Conservation (phyloP, 2,329 filamentous ascomycete species). For the Coniochaeta sp. region DNA sequence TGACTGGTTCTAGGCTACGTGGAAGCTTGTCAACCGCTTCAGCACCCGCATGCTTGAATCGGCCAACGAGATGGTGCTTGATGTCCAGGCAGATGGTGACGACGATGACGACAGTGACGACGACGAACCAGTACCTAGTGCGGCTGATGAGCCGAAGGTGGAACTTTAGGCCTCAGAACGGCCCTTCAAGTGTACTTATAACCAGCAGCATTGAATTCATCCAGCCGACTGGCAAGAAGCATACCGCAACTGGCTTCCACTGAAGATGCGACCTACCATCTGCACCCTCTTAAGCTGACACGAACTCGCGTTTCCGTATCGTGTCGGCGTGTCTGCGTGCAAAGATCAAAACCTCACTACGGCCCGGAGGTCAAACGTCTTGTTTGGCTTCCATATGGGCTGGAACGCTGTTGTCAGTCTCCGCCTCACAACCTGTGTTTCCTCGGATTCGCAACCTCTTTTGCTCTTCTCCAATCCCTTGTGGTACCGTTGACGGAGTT, state of each 20-base stretch:
- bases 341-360: constrained; percentile 56
- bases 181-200: not conserved
- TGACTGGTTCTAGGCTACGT: constrained; percentile 54
- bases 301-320: constrained; percentile 65
- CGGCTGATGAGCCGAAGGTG: constrained; percentile 16
- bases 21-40: constrained; percentile 71
- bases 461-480: constrained; percentile 18
- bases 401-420: constrained; percentile 22
- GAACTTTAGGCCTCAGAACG: constrained; percentile 12
- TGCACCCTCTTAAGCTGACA: constrained; percentile 99
- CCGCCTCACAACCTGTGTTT: constrained; percentile 10
- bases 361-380: constrained; percentile 43
- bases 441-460: constrained; percentile 16
- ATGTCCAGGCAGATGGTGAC: constrained; percentile 60
- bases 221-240: not conserved
- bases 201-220: not conserved
- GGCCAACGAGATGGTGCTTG: constrained; percentile 73
- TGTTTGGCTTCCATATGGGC: constrained; percentile 28
- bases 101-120: constrained; percentile 44
- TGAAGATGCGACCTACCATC: constrained; percentile 12
- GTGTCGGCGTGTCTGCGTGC: constrained; percentile 97
- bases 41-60: constrained; percentile 67
- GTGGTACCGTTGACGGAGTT: constrained; percentile 9
- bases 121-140: constrained; percentile 11
- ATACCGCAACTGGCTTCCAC: not conserved